These are phyloP conservation scores for Corchorus capsularis DNA, from an alignment of 345 rosid genomes.

Conservation along the genomic window DNA sequence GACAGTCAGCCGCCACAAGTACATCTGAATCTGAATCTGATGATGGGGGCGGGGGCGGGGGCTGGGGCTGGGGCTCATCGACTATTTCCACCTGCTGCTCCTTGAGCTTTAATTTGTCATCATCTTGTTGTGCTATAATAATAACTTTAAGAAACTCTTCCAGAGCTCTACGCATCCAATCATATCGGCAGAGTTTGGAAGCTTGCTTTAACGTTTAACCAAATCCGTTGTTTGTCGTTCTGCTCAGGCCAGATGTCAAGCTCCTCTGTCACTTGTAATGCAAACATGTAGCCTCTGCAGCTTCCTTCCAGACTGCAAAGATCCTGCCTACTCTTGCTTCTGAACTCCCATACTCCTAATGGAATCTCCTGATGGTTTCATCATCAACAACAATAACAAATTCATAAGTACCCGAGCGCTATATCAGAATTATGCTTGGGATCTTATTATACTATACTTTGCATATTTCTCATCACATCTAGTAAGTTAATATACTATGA, in stretches of 20 bases:
- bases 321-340: conserved; percentile 60
- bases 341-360: conserved; percentile 70
- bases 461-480: neutral
- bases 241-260: conserved; percentile 87
- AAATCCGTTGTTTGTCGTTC: conserved; percentile 52
- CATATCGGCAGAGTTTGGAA: conserved; percentile 66
- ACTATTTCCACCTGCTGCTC: conserved; percentile 33
- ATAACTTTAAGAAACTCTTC: conserved; percentile 42
- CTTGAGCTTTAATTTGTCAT: conserved; percentile 17
- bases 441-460: too few species aligned
- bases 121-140: conserved; percentile 16
- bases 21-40: too few species aligned
- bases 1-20: conserved; percentile 32
- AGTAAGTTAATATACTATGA: neutral
- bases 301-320: conserved; percentile 44
- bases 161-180: conserved; percentile 82
- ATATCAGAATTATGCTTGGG: too few species aligned
- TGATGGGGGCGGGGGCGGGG: neutral
- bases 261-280: conserved; percentile 70
- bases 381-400: neutral
- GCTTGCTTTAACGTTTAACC: conserved; percentile 68
- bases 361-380: conserved; percentile 72
- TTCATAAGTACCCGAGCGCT: too few species aligned
- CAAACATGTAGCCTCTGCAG: conserved; percentile 67
- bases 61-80: conserved; percentile 18